A percentile compares a stretch with the other conserved stretches of the same genome.
These are phyloP conservation scores for Aspergillus amoenus DNA, from an alignment of 2,329 filamentous ascomycete species.

Conservation along the genomic window DNA sequence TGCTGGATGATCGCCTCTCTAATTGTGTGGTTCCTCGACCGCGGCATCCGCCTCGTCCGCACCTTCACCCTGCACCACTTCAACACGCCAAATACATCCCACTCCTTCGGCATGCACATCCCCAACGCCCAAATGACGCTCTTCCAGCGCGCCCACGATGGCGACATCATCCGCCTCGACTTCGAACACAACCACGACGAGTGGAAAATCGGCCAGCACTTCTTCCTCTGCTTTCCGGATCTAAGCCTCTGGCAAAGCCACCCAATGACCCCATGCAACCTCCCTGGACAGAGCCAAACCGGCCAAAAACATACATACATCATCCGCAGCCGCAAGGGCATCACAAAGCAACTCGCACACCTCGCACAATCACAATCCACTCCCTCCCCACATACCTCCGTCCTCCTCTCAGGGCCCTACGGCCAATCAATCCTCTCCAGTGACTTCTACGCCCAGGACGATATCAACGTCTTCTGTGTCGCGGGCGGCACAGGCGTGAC, in stretches of 20 bases:
- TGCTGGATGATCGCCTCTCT: constrained; percentile 69
- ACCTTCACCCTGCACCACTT: constrained; percentile 62
- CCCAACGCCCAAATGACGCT: constrained; percentile 52
- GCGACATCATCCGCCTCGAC: constrained; percentile 65
- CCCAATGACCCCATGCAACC: constrained; percentile 65
- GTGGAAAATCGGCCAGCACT: constrained; percentile 70
- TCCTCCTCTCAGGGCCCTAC: constrained; percentile 65
- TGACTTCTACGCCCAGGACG: constrained; percentile 41
- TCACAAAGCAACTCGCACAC: constrained; percentile 24
- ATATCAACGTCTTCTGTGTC: constrained; percentile 48
- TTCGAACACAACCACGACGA: constrained; percentile 60
- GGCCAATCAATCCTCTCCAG: constrained; percentile 52
- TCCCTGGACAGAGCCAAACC: constrained; percentile 41
- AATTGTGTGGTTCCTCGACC: constrained; percentile 65
- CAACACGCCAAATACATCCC: constrained; percentile 35
- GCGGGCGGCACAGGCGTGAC: constrained; percentile 62
- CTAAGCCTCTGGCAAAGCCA: constrained; percentile 71
- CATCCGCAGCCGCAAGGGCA: constrained; percentile 52
- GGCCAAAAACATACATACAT: constrained; percentile 28
- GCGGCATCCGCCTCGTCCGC: constrained; percentile 58
- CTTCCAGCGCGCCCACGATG: constrained; percentile 58
- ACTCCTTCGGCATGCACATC: constrained; percentile 51
- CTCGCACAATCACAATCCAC: constrained; percentile 15
- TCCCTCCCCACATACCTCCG: constrained; percentile 39
- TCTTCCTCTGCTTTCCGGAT: constrained; percentile 67